Evolutionary conservation across 345 rosid species (phyloP).

Genomic region (Pugionium dolabratum): DNA sequence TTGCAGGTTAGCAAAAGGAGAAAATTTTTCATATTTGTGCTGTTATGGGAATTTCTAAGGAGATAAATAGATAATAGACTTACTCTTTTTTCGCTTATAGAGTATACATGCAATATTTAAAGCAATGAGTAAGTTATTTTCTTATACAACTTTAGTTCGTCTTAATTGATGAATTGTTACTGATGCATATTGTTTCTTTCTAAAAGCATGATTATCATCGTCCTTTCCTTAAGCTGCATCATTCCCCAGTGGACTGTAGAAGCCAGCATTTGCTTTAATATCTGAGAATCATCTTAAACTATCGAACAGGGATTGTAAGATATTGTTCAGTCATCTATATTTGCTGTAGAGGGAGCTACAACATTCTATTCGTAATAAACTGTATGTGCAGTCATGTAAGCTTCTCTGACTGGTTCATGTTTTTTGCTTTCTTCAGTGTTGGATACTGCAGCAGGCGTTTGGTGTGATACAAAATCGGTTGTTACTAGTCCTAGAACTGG

Average conservation of each 20-base stretch:
- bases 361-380: not conserved
- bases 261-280: slow-evolving; percentile 7
- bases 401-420: slow-evolving; percentile 31
- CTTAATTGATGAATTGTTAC: not conserved
- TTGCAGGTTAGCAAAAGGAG: slow-evolving; percentile 64
- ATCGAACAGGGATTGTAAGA: not conserved
- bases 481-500: slow-evolving; percentile 95
- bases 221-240: slow-evolving; percentile 14
- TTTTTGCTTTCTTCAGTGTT: slow-evolving; percentile 58
- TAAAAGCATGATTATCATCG: not conserved
- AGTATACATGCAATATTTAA: slow-evolving; percentile 3
- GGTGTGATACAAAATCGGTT: slow-evolving; percentile 99
- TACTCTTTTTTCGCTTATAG: too few relatives aligned
- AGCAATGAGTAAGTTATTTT: not conserved
- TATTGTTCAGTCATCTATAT: not conserved
- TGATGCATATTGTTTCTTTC: slow-evolving; percentile 14
- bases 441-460: slow-evolving; percentile 99
- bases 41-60: slow-evolving; percentile 14
- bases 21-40: slow-evolving; percentile 4
- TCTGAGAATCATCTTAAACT: not conserved
- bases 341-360: slow-evolving; percentile 1
- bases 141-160: not conserved
- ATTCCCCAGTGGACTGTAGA: not conserved
- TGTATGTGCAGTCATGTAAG: not conserved
- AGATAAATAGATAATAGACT: not conserved